Conservation (phyloP, 208 protist genomes). For the Trichomonas gallinae region DNA sequence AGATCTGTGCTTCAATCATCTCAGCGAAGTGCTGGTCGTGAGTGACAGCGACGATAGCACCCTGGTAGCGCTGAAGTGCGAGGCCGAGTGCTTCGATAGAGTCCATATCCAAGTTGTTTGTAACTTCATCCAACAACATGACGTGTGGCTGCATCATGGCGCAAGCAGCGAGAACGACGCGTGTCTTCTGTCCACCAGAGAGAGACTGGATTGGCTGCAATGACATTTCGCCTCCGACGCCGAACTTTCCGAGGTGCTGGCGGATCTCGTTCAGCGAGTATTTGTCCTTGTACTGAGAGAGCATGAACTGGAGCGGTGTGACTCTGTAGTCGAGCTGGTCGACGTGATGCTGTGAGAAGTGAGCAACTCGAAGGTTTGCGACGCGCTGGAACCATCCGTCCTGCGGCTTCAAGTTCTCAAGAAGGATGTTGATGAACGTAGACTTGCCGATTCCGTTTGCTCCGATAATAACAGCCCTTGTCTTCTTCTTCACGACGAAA, state of each 20-base stretch:
- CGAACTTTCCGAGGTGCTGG: conserved; percentile 9
- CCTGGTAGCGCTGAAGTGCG: background rate
- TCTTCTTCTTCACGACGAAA: background rate
- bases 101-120: conserved; percentile 36
- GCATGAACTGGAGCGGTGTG: conserved; percentile 30
- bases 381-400: background rate
- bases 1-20: background rate
- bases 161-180: conserved; percentile 26
- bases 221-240: conserved; percentile 23
- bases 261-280: background rate
- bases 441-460: conserved; percentile 33
- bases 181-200: conserved; percentile 36
- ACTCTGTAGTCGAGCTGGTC: conserved; percentile 33
- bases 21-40: conserved; percentile 23
- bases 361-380: conserved; percentile 23
- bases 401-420: conserved; percentile 7
- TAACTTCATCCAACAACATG: conserved; percentile 32
- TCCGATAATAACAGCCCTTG: background rate
- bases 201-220: conserved; percentile 31
- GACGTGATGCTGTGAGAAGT: conserved; percentile 38
- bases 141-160: conserved; percentile 22
- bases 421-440: conserved; percentile 28
- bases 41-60: conserved; percentile 12
- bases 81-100: conserved; percentile 26
- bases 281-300: background rate